Base-by-base conservation (phyloP, 2,329 filamentous ascomycete species). In the Blastomyces percursus region DNA sequence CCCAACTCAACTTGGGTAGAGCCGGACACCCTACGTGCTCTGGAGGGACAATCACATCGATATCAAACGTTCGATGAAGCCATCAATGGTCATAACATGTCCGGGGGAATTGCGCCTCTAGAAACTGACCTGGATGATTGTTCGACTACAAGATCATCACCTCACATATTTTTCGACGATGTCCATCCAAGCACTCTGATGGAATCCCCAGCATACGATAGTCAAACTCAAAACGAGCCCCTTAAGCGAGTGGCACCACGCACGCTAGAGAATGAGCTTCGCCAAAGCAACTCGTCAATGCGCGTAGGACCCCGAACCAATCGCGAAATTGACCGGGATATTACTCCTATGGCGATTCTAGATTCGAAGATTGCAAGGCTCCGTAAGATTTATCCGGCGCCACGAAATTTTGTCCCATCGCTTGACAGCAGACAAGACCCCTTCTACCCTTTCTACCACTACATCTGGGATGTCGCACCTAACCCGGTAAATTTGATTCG, bases 1-100 rank as follows among this genome's bases (percentile, higher is more conserved):
- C 44, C 48, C 69, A 51, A 63, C 69, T 44, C 66, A 70, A 1
- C 66, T 71, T 51, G 74, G 71, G 58, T 73, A 67, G 38, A 76
- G 71, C 73, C 74, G 67, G 62, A 74, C 66, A 67, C 74, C 62
- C 61, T 74, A 65, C 63, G 67, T 68, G 67, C 70, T n/a, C 62
- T 74, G 5, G 72, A 74, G 62, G 72, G 71, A 6, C 66, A 64
- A n/a, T 63, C 65, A 21, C 21, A 62, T 46, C 65, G 67, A 46
- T 70, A 67, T 60, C 66, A 69, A 59, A 66, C 68, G 7, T 70
- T 69, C 59, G 68, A 70, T 52, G 68, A 70, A 46, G 66, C 64
- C 14, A 67, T 68, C 32, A 64, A 65, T 30, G 64, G 63, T 24
- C 61, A 62, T 50, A 56, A 27, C 21, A 30, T 42, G 7, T 42